Conservation (phyloP, 352 stramenopile species). For the Globisporangium mamillatum region DNA sequence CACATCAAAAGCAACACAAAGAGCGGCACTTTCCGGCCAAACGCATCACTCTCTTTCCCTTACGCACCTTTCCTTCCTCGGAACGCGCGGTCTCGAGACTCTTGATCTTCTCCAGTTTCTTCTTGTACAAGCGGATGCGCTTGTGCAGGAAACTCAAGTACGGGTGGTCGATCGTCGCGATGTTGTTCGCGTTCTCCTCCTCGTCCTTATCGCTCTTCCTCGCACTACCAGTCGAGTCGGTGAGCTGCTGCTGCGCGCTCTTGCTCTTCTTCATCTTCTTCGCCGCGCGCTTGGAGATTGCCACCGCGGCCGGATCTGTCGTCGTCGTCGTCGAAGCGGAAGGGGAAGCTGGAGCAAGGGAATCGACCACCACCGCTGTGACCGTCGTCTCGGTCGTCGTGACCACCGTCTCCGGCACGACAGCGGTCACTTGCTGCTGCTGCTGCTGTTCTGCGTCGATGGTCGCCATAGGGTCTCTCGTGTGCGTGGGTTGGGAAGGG, state of each 20-base stretch:
- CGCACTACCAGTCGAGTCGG: background rate
- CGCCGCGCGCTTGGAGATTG: constrained; percentile 24
- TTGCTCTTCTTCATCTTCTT: constrained; percentile 32
- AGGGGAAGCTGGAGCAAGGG: background rate
- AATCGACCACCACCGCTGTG: background rate
- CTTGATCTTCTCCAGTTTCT: constrained; percentile 87
- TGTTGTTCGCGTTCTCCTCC: constrained; percentile 31
- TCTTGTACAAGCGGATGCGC: constrained; percentile 74
- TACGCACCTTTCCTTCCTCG: constrained; percentile 42
- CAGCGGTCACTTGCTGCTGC: background rate
- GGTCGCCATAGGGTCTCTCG: constrained; percentile 3
- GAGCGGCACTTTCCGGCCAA: background rate
- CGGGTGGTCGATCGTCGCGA: constrained; percentile 59
- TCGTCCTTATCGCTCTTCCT: constrained; percentile 31
- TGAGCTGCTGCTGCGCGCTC: background rate
- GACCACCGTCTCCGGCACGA: constrained; percentile 2
- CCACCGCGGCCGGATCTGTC: background rate
- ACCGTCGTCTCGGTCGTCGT: constrained; percentile 1
- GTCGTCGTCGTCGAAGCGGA: background rate
- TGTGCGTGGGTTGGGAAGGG: background rate
- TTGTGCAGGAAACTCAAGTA: constrained; percentile 85
- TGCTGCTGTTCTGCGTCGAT: constrained; percentile 9
- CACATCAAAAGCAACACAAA: background rate
- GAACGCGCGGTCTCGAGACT: constrained; percentile 43
- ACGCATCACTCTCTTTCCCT: background rate